phyloP scores from a whole-genome alignment of 1,284 basidiomycete genomes.

The Ceratobasidium sp. region DNA sequence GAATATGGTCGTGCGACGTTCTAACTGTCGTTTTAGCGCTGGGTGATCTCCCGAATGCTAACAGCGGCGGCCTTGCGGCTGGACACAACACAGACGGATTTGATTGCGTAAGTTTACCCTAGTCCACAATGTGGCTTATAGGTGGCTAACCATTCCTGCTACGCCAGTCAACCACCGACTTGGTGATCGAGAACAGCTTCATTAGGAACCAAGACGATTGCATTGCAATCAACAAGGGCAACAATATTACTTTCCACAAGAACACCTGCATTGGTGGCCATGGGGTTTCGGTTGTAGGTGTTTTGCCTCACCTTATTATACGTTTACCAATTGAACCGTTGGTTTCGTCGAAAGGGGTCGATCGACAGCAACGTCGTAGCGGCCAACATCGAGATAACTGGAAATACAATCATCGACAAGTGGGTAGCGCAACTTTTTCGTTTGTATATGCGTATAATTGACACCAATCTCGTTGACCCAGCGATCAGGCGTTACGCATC shows the following conservation, averaged over 20 bases:
- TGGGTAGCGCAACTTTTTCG: constrained; percentile 54
- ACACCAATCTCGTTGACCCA: constrained; percentile 47
- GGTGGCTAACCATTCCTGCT: neutral
- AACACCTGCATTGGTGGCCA: constrained; percentile 50
- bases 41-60: constrained; percentile 59
- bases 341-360: constrained; percentile 1
- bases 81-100: constrained; percentile 57
- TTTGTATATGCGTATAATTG: constrained; percentile 61
- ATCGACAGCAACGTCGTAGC: constrained; percentile 35
- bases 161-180: constrained; percentile 36
- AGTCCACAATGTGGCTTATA: neutral
- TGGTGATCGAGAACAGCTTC: constrained; percentile 47
- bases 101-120: constrained; percentile 25
- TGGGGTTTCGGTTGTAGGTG: constrained; percentile 49
- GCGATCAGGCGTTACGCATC: constrained; percentile 63
- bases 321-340: neutral
- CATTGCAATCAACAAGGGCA: constrained; percentile 50
- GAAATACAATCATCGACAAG: constrained; percentile 52
- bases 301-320: neutral
- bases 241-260: constrained; percentile 49
- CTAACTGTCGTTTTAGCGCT: constrained; percentile 50
- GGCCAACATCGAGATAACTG: constrained; percentile 13
- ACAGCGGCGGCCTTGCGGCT: constrained; percentile 59
- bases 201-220: constrained; percentile 51
- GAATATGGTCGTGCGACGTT: neutral